Conservation (phyloP, 2,329 filamentous ascomycete genomes). For the Lasiodiplodia sp. region DNA sequence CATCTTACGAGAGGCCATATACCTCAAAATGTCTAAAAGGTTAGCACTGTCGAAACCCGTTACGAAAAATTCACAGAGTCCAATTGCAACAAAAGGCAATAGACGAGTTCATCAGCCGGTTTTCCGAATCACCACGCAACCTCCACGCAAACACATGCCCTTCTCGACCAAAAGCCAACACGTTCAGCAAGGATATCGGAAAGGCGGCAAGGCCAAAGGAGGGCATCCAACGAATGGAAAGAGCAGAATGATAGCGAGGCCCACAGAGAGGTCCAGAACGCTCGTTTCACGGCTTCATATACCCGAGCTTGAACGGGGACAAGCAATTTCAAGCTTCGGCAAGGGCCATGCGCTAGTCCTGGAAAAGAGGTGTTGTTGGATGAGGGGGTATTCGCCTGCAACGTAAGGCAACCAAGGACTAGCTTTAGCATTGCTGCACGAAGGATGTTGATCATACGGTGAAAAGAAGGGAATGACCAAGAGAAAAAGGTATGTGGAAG, state of each 20-base stretch:
- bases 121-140: not conserved
- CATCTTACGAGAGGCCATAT: not conserved
- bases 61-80: not conserved
- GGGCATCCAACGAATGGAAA: not conserved
- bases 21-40: not conserved
- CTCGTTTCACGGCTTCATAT: not conserved
- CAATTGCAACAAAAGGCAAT: not conserved
- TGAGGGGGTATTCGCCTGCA: not conserved
- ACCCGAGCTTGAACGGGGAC: constrained; percentile 4
- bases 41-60: not conserved
- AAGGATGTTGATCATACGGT: not conserved
- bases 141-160: not conserved
- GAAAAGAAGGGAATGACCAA: not conserved
- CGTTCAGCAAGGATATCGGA: not conserved
- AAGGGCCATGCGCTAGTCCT: not conserved
- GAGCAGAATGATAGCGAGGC: not conserved
- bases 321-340: constrained; percentile 13
- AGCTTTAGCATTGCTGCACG: not conserved
- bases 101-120: not conserved
- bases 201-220: not conserved
- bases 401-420: not conserved
- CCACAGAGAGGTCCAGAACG: not conserved
- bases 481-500: not conserved
- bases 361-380: not conserved
- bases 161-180: not conserved